phyloP scores from a whole-genome alignment of 106 monocot genomes.

The Cymbidium sinense region DNA sequence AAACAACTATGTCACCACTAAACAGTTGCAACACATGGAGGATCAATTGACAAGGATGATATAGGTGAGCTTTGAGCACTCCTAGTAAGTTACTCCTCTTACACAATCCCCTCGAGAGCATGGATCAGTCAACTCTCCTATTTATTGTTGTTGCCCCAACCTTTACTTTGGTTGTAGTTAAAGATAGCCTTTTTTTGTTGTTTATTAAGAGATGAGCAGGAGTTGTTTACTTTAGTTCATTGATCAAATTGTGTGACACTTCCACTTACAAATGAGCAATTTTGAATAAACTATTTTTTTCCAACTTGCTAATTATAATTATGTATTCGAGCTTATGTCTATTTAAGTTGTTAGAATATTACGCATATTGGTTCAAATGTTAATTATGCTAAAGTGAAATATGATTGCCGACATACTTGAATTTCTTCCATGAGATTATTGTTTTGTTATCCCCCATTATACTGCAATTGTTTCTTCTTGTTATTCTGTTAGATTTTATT shows the following conservation, averaged over 20 bases:
- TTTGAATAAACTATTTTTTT: not conserved
- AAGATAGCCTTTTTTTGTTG: too few relatives aligned
- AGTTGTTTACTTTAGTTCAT: too few relatives aligned
- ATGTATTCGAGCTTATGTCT: not conserved
- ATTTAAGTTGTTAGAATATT: not conserved
- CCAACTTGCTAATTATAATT: not conserved
- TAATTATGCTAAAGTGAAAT: not conserved
- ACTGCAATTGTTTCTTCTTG: not conserved
- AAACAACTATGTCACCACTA: too few relatives aligned
- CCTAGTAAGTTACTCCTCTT: too few relatives aligned
- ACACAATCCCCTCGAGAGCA: too few relatives aligned
- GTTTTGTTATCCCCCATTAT: not conserved
- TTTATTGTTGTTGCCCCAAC: too few relatives aligned
- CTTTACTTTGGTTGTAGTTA: too few relatives aligned
- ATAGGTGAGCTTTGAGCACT: too few relatives aligned
- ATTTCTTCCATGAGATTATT: not conserved
- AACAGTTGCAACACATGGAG: too few relatives aligned
- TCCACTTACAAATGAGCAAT: not conserved
- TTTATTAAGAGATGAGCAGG: too few relatives aligned
- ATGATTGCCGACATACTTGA: not conserved
- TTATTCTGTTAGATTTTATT: not conserved
- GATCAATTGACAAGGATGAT: too few relatives aligned
- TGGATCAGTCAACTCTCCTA: too few relatives aligned
- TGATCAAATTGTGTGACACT: not conserved
- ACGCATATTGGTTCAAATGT: not conserved